Evolutionary conservation across 352 stramenopile species (phyloP).

Genomic region (Phytophthora pseudosyringae): DNA sequence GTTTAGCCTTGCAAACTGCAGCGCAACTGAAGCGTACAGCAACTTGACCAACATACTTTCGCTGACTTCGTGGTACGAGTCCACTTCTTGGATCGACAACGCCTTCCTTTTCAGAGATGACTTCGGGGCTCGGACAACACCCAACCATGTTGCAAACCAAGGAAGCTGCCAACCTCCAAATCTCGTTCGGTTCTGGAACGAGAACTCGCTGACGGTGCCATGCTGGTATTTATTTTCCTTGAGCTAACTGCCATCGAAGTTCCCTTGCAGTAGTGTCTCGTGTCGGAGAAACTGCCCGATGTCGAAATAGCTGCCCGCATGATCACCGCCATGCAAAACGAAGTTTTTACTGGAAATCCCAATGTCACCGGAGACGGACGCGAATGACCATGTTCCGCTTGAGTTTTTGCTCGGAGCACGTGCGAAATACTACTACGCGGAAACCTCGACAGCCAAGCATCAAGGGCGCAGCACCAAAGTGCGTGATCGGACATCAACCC

Average conservation of each 20-base stretch:
- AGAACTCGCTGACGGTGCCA: neutral
- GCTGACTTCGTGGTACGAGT: conserved; percentile 30
- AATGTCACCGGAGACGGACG: conserved; percentile 31
- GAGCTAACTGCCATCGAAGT: neutral
- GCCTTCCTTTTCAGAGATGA: conserved; percentile 23
- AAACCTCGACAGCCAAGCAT: neutral
- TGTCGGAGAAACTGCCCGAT: conserved; percentile 23
- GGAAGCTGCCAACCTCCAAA: neutral
- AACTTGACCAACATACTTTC: conserved; percentile 32
- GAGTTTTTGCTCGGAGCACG: conserved; percentile 67
- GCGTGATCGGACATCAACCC: neutral
- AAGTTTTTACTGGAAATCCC: neutral
- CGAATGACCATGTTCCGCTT: conserved; percentile 67
- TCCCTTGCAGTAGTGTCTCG: conserved; percentile 7
- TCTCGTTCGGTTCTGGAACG: conserved; percentile 3
- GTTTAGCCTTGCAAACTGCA: neutral
- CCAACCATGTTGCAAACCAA: conserved; percentile 14
- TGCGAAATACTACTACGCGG: conserved; percentile 44
- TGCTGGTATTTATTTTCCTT: neutral
- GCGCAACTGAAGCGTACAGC: neutral
- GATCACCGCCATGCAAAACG: neutral
- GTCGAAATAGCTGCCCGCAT: conserved; percentile 26
- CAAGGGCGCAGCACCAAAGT: conserved; percentile 12
- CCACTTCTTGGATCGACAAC: conserved; percentile 16
- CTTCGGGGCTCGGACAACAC: conserved; percentile 31